Conservation (phyloP, 768 basidiomycete species). For the Russula griseocarnosa region DNA sequence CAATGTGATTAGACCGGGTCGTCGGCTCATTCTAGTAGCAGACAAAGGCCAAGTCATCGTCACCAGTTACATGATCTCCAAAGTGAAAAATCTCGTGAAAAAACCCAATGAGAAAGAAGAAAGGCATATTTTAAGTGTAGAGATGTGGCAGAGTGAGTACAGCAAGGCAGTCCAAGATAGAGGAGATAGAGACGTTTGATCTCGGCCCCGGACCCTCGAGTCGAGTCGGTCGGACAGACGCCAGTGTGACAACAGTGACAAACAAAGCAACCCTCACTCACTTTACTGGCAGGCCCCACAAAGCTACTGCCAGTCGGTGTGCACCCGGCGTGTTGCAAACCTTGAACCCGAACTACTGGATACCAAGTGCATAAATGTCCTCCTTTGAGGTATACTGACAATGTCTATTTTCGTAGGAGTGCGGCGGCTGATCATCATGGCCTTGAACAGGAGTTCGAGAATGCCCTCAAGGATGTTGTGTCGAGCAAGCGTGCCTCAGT, state of each 20-base stretch:
- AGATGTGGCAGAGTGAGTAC: background rate
- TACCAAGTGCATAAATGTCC: slow-evolving; percentile 26
- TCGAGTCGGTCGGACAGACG: background rate
- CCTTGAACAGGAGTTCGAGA: slow-evolving; percentile 66
- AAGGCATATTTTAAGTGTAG: background rate
- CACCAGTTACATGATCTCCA: background rate
- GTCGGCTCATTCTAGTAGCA: background rate
- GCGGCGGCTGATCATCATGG: slow-evolving; percentile 2
- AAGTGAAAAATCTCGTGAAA: background rate
- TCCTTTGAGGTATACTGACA: slow-evolving; percentile 28
- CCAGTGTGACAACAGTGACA: slow-evolving; percentile 18
- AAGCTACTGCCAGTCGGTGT: background rate
- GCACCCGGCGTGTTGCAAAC: background rate
- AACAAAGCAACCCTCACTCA: slow-evolving; percentile 11
- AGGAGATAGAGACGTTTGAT: background rate
- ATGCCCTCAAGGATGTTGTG: slow-evolving; percentile 75
- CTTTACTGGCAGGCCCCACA: too few species aligned
- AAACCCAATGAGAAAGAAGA: background rate
- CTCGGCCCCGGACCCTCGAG: background rate
- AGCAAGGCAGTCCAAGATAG: background rate
- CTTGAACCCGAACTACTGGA: background rate
- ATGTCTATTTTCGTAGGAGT: background rate
- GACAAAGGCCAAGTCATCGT: background rate
- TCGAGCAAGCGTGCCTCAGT: slow-evolving; percentile 79
- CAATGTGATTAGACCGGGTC: background rate